Evolutionary conservation across 495 filamentous ascomycete species (phyloP).

Genomic region (Penicillium antarcticum): DNA sequence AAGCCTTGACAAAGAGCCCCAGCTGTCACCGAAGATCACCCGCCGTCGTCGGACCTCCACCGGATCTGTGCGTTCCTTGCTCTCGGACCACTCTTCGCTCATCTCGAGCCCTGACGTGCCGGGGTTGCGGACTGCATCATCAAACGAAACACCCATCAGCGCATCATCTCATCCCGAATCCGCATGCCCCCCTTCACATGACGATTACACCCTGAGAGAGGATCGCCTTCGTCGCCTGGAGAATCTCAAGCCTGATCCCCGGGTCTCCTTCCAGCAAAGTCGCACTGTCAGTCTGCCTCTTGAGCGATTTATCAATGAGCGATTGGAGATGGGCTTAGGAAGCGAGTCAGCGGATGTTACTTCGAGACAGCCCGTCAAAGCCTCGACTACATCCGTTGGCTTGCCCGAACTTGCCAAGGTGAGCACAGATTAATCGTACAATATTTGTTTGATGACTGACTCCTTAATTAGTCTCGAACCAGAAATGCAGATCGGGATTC

Average conservation of each 20-base stretch:
- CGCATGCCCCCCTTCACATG: constrained; percentile 16
- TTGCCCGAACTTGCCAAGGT: constrained; percentile 3
- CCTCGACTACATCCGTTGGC: constrained; percentile 4
- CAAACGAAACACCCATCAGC: constrained; percentile 24
- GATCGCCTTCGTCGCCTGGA: constrained; percentile 32
- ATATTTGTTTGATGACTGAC: not conserved
- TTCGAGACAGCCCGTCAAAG: constrained; percentile 1
- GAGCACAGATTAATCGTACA: not conserved
- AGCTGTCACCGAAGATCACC: constrained; percentile 4
- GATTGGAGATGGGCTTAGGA: constrained; percentile 29
- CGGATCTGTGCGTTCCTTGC: constrained; percentile 32
- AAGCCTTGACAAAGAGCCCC: constrained; percentile 21
- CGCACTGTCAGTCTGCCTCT: constrained; percentile 41
- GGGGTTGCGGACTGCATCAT: constrained; percentile 28
- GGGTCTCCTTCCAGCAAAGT: constrained; percentile 23
- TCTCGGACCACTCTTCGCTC: constrained; percentile 36
- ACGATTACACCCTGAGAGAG: constrained; percentile 33
- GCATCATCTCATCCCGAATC: constrained; percentile 25
- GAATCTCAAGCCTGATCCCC: constrained; percentile 21
- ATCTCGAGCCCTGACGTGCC: constrained; percentile 32
- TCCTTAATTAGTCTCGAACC: not conserved
- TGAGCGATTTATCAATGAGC: constrained; percentile 46
- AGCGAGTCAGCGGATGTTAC: constrained; percentile 10
- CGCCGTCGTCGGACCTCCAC: constrained; percentile 27
- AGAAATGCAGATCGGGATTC: constrained; percentile 1